Base-by-base conservation (phyloP, 2,329 filamentous ascomycete genomes). In the Emergomyces orientalis region DNA sequence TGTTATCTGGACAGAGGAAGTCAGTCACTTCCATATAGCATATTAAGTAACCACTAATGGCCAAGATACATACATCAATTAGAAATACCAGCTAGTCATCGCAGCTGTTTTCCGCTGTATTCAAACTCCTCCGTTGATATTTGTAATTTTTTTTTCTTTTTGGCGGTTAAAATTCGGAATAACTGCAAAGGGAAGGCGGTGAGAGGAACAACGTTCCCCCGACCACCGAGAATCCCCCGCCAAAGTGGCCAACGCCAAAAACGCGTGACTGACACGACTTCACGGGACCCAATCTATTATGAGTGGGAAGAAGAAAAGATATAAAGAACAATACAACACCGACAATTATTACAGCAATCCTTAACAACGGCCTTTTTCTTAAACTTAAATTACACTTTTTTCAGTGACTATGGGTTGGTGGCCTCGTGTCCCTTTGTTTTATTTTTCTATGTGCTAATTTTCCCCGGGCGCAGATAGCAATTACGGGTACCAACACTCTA, bases 401-500 rank as follows among this genome's bases (percentile, higher is more conserved):
- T 17, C 13, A 14, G 17, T 32, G 39, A 30, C 27, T 25, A 59
- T 59, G 57, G 57, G 57, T 59, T n/a, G 22, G 57, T 59, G 47
- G 8, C 13, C 34, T 57, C 37, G 41, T 34, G 1, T 32, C 41
- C 47, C 1, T 34, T 32, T 25, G 5, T 47, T 45, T 47, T 6
- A 19, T 13, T 58, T 41, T 19, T 17, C 34, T 27, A 9, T 13
- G 7, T 47, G 25, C 57, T 59, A 59, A 59, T 59, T 19, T n/a
- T 47, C 19, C 19, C 37, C 34, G 32, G n/a, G n/a, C 34, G 14
- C 61, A 77, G 75, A 76, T 64, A 70, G 71, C 49, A 71, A 70
- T 52, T 75, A 74, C 68, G 72, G 70, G 30, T 64, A 77, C 66
- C 75, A 78, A 60, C 84, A 84, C 72, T 78, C 79, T 62, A 80